phyloP scores from a whole-genome alignment of 2,329 filamentous ascomycete genomes.

The Sphaerulina vaccinii region DNA sequence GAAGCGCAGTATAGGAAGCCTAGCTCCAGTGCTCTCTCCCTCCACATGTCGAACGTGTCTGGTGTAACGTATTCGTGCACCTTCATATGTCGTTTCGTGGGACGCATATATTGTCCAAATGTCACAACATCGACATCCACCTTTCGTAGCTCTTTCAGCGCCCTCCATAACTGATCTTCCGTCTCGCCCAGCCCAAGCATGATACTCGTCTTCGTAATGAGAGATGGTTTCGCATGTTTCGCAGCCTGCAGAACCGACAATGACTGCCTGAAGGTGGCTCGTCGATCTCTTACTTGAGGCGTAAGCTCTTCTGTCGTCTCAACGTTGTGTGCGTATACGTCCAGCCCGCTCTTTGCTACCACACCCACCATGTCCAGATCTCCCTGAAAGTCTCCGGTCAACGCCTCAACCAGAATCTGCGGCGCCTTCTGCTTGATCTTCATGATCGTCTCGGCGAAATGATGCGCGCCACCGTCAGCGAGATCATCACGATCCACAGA shows the following conservation, averaged over 20 bases:
- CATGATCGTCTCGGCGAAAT: constrained; percentile 91
- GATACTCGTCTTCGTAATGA: constrained; percentile 98
- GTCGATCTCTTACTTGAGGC: constrained; percentile 82
- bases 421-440: constrained; percentile 78
- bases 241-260: constrained; percentile 75
- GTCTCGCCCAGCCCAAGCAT: constrained; percentile 96
- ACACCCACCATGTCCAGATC: constrained; percentile 82
- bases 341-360: constrained; percentile 82
- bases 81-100: constrained; percentile 95
- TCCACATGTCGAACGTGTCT: constrained; percentile 87
- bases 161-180: constrained; percentile 78
- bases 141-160: constrained; percentile 76
- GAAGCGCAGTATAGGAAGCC: constrained; percentile 96
- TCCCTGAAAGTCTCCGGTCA: constrained; percentile 85
- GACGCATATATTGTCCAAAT: constrained; percentile 99
- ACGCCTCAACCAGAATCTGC: constrained; percentile 73
- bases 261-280: constrained; percentile 86
- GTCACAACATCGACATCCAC: constrained; percentile 90
- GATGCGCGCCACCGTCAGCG: constrained; percentile 78
- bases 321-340: constrained; percentile 96
- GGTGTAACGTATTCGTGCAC: constrained; percentile 95
- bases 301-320: constrained; percentile 92
- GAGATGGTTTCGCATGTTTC: constrained; percentile 70
- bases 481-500: constrained; percentile 92
- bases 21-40: constrained; percentile 83